These are phyloP conservation scores for Solanum clarkiae DNA, from an alignment of 257 asterid genomes.

Conservation along the genomic window DNA sequence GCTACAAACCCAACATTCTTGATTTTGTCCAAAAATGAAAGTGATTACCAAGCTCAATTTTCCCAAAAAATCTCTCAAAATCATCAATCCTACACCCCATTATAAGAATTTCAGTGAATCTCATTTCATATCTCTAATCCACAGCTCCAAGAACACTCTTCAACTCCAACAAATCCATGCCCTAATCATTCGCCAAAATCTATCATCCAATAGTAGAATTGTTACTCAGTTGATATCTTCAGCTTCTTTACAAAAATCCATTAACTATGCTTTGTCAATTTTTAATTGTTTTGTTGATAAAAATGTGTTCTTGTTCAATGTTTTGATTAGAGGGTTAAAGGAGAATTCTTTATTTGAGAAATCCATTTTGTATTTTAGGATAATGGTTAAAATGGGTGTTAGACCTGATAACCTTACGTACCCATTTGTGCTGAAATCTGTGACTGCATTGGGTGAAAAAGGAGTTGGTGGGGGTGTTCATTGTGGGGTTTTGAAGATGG, in stretches of 20 bases:
- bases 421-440: constrained; percentile 28
- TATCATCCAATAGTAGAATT: constrained; percentile 4
- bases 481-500: constrained; percentile 14
- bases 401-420: constrained; percentile 21
- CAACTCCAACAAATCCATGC: constrained; percentile 22
- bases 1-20: background rate
- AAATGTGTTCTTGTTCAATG: constrained; percentile 20
- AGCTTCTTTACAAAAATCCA: background rate
- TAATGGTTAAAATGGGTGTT: constrained; percentile 12
- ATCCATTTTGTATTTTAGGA: constrained; percentile 6
- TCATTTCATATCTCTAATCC: constrained; percentile 23
- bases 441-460: constrained; percentile 7
- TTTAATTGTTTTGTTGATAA: constrained; percentile 5
- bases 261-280: constrained; percentile 7
- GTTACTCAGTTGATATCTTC: constrained; percentile 26
- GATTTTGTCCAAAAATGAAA: background rate
- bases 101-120: background rate
- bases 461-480: constrained; percentile 12
- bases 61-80: background rate
- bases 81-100: background rate
- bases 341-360: constrained; percentile 11
- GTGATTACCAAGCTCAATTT: background rate
- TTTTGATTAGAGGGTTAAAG: constrained; percentile 19
- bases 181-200: constrained; percentile 1
- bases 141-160: constrained; percentile 3